These are phyloP conservation scores for Allium fistulosum DNA, from an alignment of 106 monocot species.

Conservation along the genomic window DNA sequence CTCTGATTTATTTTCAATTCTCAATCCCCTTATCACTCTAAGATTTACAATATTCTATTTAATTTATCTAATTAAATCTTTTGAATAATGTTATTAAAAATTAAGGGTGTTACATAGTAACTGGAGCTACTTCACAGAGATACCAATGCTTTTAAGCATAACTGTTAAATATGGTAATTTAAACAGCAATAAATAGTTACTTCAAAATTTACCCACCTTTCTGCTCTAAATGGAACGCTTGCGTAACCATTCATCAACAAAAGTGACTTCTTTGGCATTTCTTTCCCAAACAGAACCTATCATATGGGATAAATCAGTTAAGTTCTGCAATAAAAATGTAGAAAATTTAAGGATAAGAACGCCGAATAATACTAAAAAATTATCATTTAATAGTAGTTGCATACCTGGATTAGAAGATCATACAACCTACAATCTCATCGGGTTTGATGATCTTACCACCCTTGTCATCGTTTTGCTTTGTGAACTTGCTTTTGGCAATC, in stretches of 20 bases:
- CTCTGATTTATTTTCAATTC: too few species aligned
- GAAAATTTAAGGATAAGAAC: background rate
- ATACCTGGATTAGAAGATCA: constrained; percentile 92
- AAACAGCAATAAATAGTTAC: too few species aligned
- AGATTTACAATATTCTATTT: too few species aligned
- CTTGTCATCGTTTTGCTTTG: constrained; percentile 69
- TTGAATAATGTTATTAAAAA: too few species aligned
- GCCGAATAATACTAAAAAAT: background rate
- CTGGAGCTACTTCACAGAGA: too few species aligned
- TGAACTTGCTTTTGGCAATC: constrained; percentile 83
- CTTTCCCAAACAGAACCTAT: constrained; percentile 91
- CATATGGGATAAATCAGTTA: constrained; percentile 81
- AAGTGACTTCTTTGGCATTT: constrained; percentile 63
- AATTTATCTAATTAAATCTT: too few species aligned
- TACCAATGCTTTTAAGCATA: too few species aligned
- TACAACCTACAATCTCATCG: constrained; percentile 96
- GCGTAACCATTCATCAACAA: constrained; percentile 60
- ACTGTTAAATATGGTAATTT: too few species aligned
- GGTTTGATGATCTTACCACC: constrained; percentile 79
- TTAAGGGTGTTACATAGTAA: too few species aligned
- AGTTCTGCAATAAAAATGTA: constrained; percentile 44
- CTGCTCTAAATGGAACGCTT: constrained; percentile 79
- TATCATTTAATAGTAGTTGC: background rate
- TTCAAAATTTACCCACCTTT: constrained; percentile 47
- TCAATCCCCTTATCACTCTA: too few species aligned